A percentile compares a stretch with the other conserved stretches of the same genome.
Conservation (phyloP, 2,329 filamentous ascomycete genomes). For the Tricladium varicosporioides region DNA sequence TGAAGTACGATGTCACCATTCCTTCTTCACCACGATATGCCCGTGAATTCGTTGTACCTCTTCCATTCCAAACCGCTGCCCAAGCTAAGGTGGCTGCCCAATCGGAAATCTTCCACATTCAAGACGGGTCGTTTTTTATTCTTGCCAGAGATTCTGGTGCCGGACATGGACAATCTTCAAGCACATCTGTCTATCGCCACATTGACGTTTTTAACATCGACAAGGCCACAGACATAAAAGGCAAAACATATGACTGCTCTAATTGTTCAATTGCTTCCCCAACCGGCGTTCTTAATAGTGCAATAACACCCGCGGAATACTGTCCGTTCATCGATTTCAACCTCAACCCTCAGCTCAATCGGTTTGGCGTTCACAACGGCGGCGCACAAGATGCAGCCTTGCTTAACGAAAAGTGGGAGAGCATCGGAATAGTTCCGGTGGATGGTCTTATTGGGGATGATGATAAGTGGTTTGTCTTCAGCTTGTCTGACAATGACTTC, state of each 20-base stretch:
- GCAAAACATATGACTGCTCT: slow-evolving; percentile 38
- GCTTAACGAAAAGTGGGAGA: slow-evolving; percentile 79
- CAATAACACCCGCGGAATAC: slow-evolving; percentile 57
- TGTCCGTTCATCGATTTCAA: slow-evolving; percentile 70
- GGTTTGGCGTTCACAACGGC: slow-evolving; percentile 68
- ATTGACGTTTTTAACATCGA: slow-evolving; percentile 67
- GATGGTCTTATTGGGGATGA: slow-evolving; percentile 44
- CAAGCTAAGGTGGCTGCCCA: slow-evolving; percentile 59
- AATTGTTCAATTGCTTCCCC: slow-evolving; percentile 36
- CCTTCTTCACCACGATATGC: slow-evolving; percentile 44
- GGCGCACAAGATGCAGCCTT: slow-evolving; percentile 55
- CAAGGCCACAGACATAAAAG: slow-evolving; percentile 59
- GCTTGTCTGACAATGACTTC: slow-evolving; percentile 71
- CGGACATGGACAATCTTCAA: slow-evolving; percentile 54
- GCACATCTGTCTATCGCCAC: slow-evolving; percentile 62
- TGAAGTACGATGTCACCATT: slow-evolving; percentile 60
- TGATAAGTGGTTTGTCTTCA: slow-evolving; percentile 66
- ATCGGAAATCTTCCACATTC: slow-evolving; percentile 66
- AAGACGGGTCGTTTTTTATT: slow-evolving; percentile 62
- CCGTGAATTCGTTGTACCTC: slow-evolving; percentile 63
- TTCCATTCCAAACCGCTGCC: slow-evolving; percentile 53
- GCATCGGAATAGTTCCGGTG: slow-evolving; percentile 59
- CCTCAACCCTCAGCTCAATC: slow-evolving; percentile 59
- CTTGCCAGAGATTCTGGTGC: slow-evolving; percentile 61
- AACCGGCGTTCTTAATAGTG: slow-evolving; percentile 51